Base-by-base conservation (phyloP, 192 early-diverging fungal species). In the Umbelopsis ramanniana region DNA sequence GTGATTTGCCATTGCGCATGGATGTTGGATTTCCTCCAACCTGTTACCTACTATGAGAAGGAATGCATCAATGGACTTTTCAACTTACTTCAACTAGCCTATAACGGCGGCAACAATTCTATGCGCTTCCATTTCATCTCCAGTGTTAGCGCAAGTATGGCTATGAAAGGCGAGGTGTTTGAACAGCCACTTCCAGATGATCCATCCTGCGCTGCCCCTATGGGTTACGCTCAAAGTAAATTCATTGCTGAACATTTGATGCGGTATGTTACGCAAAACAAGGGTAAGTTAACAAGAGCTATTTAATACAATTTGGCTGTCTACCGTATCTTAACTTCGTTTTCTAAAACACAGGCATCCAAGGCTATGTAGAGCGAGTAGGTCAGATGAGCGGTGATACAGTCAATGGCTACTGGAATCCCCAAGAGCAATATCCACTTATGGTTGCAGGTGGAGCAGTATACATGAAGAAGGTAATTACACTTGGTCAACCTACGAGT, bases 1-100 rank as follows among this genome's bases (percentile, higher is more conserved):
- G 68, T 77, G 6, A 55, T 82, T 40, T 57, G 70, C 9, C 80
- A 82, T 40, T 68, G 55, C n/a, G 80, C 80, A 8, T 82, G 80
- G 80, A 46, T 75, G 14, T n/a, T 82, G 9, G 71, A 78, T 17
- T 82, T 82, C 52, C 75, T 78, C 24, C 74, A 75, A 24, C 57
- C 73, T 15, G 70, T 82, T 35, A 47, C 38, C 40, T 69, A 74
- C n/a, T 79, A 60, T 70, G 78, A 74, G 9, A 72, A 72, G 21
- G 73, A 69, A n/a, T 72, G 67, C 53, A 71, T 79, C 26, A 5
- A 22, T 23, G 74, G 74, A 8, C 67, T 79, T 17, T 72, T 75
- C 38, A 66, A 71, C 48, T 23, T 79, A 17, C 66, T 79, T 52
- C 57, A 70, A 10, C 70, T 79, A 15, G 73, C 78, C 12, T 74